Evolutionary conservation across 495 filamentous ascomycete species (phyloP).

Genomic region (Penicillium bialowiezense): DNA sequence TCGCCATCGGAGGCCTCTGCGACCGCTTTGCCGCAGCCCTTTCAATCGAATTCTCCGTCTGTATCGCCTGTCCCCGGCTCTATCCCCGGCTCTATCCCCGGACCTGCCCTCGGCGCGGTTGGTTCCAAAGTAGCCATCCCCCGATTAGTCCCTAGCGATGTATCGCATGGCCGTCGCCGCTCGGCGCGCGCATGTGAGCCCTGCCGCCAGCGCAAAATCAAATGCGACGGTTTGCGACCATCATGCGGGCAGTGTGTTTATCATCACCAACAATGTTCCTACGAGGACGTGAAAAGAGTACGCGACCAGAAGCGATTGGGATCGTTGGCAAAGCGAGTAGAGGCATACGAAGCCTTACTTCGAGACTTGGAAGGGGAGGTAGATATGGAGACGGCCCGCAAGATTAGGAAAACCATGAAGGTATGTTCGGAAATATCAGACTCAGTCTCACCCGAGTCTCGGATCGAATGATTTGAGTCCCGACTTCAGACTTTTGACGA

Average conservation of each 20-base stretch:
- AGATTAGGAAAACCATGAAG: constrained; percentile 34
- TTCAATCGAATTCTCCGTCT: neutral
- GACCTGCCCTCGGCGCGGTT: neutral
- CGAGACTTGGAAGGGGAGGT: constrained; percentile 33
- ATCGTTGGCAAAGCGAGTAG: constrained; percentile 37
- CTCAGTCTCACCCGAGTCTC: neutral
- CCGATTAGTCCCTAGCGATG: constrained; percentile 10
- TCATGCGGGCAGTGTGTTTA: constrained; percentile 52
- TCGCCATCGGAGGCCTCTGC: neutral
- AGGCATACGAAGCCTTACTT: constrained; percentile 45
- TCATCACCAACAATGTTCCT: constrained; percentile 46
- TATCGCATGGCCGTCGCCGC: constrained; percentile 25
- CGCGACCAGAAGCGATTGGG: constrained; percentile 50
- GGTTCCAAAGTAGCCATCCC: constrained; percentile 35
- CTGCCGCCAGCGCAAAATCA: constrained; percentile 65
- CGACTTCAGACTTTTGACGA: constrained; percentile 1
- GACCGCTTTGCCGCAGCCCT: neutral
- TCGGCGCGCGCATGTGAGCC: constrained; percentile 64
- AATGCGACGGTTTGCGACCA: constrained; percentile 56
- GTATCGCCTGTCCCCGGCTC: neutral
- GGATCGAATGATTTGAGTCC: neutral
- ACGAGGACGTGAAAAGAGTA: constrained; percentile 58
- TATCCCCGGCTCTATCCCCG: too few species aligned
- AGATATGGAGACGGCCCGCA: constrained; percentile 23
- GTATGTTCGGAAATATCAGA: constrained; percentile 16